phyloP scores from a whole-genome alignment of 1,284 basidiomycete species.

The Fistulina hepatica region DNA sequence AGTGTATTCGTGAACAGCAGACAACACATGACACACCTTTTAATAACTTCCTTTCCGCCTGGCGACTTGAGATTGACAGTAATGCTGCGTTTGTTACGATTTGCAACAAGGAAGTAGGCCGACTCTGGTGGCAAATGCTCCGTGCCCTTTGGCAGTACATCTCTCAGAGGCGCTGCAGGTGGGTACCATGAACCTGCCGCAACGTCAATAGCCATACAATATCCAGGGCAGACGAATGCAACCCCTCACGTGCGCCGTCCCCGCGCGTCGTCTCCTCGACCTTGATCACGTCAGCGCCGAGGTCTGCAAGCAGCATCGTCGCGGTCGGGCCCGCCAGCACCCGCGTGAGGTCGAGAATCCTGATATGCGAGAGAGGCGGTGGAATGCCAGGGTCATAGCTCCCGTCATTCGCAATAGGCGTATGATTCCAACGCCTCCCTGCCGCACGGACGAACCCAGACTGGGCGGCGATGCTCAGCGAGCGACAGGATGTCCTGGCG shows the following conservation, averaged over 20 bases:
- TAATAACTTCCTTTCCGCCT: conserved; percentile 64
- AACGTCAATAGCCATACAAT: conserved; percentile 3
- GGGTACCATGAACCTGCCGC: conserved; percentile 67
- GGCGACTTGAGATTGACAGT: conserved; percentile 75
- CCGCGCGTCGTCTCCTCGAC: conserved; percentile 73
- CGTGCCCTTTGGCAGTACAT: conserved; percentile 36
- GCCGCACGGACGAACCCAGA: too few species aligned
- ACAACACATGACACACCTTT: too few species aligned
- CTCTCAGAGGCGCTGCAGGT: conserved; percentile 55
- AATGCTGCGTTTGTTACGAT: conserved; percentile 84
- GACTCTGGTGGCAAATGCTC: conserved; percentile 79
- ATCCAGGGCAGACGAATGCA: background rate
- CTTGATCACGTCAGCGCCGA: conserved; percentile 89
- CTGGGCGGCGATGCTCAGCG: too few species aligned
- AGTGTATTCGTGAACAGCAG: too few species aligned
- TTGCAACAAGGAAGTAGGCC: conserved; percentile 86
- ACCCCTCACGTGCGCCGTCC: conserved; percentile 75
- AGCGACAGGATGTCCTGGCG: too few species aligned
- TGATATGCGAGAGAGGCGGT: conserved; percentile 71
- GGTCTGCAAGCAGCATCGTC: conserved; percentile 83
- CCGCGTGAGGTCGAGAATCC: conserved; percentile 78
- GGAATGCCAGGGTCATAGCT: too few species aligned
- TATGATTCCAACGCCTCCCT: too few species aligned
- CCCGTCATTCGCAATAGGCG: too few species aligned
- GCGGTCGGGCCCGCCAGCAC: conserved; percentile 84